Conservation (phyloP, 1,139 yeast species). For the Suzukiozyma palmioleophila region DNA sequence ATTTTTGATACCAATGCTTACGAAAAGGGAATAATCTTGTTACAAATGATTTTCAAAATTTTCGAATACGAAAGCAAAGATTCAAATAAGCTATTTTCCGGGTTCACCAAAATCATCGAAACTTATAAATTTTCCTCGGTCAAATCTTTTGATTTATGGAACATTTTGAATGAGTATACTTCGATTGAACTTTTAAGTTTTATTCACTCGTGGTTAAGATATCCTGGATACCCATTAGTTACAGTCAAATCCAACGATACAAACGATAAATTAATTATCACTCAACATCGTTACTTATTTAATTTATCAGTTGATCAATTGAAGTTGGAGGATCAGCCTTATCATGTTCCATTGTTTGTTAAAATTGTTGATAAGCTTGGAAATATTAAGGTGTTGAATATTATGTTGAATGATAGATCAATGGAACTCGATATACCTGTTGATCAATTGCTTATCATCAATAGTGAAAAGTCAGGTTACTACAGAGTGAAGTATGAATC, state of each 20-base stretch:
- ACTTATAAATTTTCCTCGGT: constrained; percentile 33
- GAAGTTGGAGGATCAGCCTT: constrained; percentile 41
- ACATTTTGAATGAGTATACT: constrained; percentile 25
- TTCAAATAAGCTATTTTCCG: constrained; percentile 21
- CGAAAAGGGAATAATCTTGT: constrained; percentile 58
- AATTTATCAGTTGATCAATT: constrained; percentile 20
- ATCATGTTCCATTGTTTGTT: constrained; percentile 51
- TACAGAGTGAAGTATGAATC: constrained; percentile 31
- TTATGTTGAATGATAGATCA: constrained; percentile 47
- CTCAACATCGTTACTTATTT: constrained; percentile 49
- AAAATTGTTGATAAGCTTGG: constrained; percentile 23
- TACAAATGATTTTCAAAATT: constrained; percentile 47
- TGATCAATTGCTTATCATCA: constrained; percentile 25
- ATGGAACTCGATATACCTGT: constrained; percentile 28
- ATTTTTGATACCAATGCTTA: constrained; percentile 53
- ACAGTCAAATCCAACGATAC: constrained; percentile 23
- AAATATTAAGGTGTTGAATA: constrained; percentile 30
- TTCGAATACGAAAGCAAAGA: constrained; percentile 20
- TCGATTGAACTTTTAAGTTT: constrained; percentile 34
- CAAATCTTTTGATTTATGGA: constrained; percentile 59
- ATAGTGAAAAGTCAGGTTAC: constrained; percentile 45
- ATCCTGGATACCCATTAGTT: constrained; percentile 57
- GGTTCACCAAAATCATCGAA: constrained; percentile 37
- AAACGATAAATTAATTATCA: constrained; percentile 30
- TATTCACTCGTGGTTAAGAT: constrained; percentile 55